phyloP scores from a whole-genome alignment of 768 basidiomycete species.

The Mycena rebaudengoi region DNA sequence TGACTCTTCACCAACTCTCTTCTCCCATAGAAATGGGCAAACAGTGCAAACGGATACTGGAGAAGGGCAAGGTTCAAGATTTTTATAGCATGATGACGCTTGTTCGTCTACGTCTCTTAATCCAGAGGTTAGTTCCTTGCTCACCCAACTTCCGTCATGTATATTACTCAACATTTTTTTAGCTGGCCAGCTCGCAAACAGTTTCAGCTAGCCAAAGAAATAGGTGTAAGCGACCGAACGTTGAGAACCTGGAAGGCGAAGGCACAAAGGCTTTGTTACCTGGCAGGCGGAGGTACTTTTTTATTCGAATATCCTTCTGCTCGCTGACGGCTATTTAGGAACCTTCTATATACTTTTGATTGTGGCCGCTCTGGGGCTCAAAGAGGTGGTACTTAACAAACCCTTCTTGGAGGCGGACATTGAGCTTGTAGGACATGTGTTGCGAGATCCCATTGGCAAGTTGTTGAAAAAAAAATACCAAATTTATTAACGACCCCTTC shows the following conservation, averaged over 20 bases:
- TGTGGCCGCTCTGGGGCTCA: background rate
- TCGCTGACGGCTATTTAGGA: background rate
- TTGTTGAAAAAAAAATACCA: no score
- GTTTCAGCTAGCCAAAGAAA: background rate
- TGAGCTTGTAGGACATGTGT: background rate
- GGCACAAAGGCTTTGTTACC: background rate
- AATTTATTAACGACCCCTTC: no score
- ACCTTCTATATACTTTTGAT: background rate
- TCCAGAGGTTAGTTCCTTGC: background rate
- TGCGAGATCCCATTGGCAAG: background rate
- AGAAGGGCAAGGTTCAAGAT: background rate
- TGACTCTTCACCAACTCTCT: no score
- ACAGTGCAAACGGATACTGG: no score
- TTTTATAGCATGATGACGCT: background rate
- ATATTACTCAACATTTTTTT: no score
- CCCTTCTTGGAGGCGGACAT: background rate
- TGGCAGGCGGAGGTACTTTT: background rate
- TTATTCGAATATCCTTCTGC: background rate
- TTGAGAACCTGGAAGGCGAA: background rate
- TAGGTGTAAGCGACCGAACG: background rate
- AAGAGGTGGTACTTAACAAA: background rate
- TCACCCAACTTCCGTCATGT: background rate
- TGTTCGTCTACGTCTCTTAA: background rate
- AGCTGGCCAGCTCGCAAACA: no score
- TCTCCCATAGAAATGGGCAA: no score